A percentile compares a stretch with the other conserved stretches of the same genome.
Conservation (phyloP, 2,329 filamentous ascomycete species). For the Triangularia setosa region DNA sequence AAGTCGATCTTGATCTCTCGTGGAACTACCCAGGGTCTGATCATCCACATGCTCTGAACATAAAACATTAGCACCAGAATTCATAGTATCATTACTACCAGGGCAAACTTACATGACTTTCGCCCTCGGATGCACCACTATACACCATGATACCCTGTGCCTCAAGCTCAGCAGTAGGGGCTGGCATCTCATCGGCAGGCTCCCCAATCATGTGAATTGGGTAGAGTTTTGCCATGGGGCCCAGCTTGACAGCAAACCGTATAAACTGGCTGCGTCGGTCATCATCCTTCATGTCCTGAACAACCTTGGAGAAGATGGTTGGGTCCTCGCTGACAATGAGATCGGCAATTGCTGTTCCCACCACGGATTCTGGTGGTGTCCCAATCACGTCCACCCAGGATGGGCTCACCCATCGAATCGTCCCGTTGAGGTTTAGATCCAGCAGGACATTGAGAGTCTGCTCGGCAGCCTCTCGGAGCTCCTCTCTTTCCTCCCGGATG, state of each 20-base stretch:
- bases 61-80: neutral
- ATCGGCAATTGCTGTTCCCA: slow-evolving; percentile 74
- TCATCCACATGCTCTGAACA: slow-evolving; percentile 96
- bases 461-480: slow-evolving; percentile 91
- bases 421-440: slow-evolving; percentile 85
- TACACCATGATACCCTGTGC: slow-evolving; percentile 99
- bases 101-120: slow-evolving; percentile 73
- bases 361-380: slow-evolving; percentile 66
- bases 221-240: slow-evolving; percentile 63
- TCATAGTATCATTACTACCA: neutral
- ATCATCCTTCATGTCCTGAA: slow-evolving; percentile 87
- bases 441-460: slow-evolving; percentile 96
- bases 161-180: slow-evolving; percentile 71
- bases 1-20: slow-evolving; percentile 95
- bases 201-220: slow-evolving; percentile 40
- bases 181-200: slow-evolving; percentile 34
- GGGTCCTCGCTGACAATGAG: slow-evolving; percentile 75
- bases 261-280: slow-evolving; percentile 90
- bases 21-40: slow-evolving; percentile 82
- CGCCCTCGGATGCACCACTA: slow-evolving; percentile 77
- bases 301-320: slow-evolving; percentile 73
- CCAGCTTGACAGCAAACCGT: slow-evolving; percentile 70
- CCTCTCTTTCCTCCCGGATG: slow-evolving; percentile 88
- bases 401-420: slow-evolving; percentile 91
- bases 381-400: slow-evolving; percentile 95